Evolutionary conservation across 345 rosid species (phyloP).

Genomic region (Fremontodendron californicum): DNA sequence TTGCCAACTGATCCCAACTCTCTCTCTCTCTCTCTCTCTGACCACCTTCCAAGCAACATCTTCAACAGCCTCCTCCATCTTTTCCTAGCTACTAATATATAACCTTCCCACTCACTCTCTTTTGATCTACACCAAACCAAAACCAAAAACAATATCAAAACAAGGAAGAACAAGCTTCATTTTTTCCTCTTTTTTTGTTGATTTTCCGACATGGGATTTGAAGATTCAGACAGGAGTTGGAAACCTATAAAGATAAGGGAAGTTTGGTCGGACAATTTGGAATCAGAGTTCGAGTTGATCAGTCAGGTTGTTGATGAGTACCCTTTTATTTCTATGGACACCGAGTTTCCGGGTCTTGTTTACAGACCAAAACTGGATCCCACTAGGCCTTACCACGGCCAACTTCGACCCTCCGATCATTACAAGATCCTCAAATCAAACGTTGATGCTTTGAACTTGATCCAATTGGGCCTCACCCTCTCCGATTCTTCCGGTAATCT

Average conservation of each 20-base stretch:
- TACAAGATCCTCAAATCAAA: constrained; percentile 66
- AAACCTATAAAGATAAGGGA: constrained; percentile 47
- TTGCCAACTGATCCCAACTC: background rate
- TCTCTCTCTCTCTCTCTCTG: background rate
- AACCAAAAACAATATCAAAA: background rate
- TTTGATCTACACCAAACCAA: background rate
- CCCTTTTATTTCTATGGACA: too few relatives aligned
- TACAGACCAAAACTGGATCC: constrained; percentile 28
- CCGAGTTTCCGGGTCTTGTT: constrained; percentile 79
- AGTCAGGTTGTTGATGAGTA: too few relatives aligned
- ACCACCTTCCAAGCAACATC: constrained; percentile 6
- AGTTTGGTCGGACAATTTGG: too few relatives aligned
- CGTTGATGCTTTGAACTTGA: constrained; percentile 65
- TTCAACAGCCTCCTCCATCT: background rate
- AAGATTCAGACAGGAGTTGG: constrained; percentile 16
- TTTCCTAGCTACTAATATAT: background rate
- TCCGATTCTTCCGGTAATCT: constrained; percentile 53
- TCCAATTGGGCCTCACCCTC: constrained; percentile 80
- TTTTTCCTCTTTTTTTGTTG: background rate
- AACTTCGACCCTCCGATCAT: constrained; percentile 44
- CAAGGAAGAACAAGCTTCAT: too few relatives aligned
- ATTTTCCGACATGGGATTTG: background rate
- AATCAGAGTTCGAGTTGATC: too few relatives aligned
- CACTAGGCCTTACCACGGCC: constrained; percentile 14
- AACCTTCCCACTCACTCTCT: background rate